phyloP scores from a whole-genome alignment of 768 basidiomycete genomes.

The Suillus ampliporus region DNA sequence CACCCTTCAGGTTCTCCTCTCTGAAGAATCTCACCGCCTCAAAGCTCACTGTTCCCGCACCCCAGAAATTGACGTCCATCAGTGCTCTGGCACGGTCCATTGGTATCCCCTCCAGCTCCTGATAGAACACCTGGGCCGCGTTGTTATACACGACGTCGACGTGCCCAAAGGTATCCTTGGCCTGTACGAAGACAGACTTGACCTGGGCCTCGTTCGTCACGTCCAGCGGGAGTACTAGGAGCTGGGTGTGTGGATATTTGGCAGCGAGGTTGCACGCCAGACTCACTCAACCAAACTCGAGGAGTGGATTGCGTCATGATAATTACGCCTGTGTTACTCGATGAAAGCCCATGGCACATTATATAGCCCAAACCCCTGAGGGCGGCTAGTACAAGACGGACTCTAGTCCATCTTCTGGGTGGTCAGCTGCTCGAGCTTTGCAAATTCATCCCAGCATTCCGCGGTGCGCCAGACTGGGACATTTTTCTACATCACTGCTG shows the following conservation, averaged over 20 bases:
- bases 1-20: slow-evolving; percentile 21
- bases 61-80: slow-evolving; percentile 51
- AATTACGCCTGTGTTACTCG: too few species aligned
- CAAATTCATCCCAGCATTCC: too few species aligned
- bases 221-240: slow-evolving; percentile 36
- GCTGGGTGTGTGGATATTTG: slow-evolving; percentile 11
- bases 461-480: too few species aligned
- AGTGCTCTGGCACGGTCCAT: neutral
- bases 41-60: slow-evolving; percentile 44
- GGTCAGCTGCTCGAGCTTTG: too few species aligned
- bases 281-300: too few species aligned
- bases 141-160: slow-evolving; percentile 42
- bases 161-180: slow-evolving; percentile 29
- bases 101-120: neutral
- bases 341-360: too few species aligned
- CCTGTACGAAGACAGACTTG: slow-evolving; percentile 25
- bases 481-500: too few species aligned
- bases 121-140: slow-evolving; percentile 31
- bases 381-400: too few species aligned
- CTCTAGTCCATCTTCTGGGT: too few species aligned
- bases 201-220: slow-evolving; percentile 30
- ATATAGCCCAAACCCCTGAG: too few species aligned
- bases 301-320: too few species aligned
- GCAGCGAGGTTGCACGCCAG: neutral
- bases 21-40: slow-evolving; percentile 36